Conservation (phyloP, 1,284 basidiomycete species). For the Ceratobasidium sp. region DNA sequence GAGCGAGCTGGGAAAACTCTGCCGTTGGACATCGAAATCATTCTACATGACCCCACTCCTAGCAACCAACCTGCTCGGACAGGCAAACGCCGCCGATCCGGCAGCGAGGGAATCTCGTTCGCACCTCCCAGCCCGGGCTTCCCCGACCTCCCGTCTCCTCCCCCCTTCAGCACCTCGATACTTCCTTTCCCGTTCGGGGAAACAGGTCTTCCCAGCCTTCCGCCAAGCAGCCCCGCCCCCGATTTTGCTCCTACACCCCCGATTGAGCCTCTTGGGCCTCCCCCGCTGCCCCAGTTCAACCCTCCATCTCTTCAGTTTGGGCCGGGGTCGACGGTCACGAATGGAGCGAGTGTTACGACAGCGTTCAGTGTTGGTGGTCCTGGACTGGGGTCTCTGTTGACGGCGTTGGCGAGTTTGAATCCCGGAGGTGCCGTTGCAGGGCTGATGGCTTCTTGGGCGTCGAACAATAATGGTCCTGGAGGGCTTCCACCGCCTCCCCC, state of each 20-base stretch:
- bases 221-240: no score
- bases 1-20: constrained; percentile 37
- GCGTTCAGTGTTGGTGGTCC: constrained; percentile 14
- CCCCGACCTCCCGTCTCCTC: constrained; percentile 30
- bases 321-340: neutral
- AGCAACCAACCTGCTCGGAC: constrained; percentile 9
- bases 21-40: constrained; percentile 34
- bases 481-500: constrained; percentile 15
- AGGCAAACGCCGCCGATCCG: constrained; percentile 9
- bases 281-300: constrained; percentile 32
- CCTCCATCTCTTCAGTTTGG: constrained; percentile 25
- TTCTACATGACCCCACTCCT: constrained; percentile 30
- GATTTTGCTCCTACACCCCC: neutral
- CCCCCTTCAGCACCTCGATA: constrained; percentile 21
- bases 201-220: constrained; percentile 8
- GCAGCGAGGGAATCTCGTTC: constrained; percentile 28
- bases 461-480: constrained; percentile 30
- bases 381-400: constrained; percentile 15
- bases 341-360: neutral
- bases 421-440: constrained; percentile 33
- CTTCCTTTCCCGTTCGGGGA: constrained; percentile 30
- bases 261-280: constrained; percentile 16
- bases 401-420: constrained; percentile 23
- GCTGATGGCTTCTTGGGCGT: constrained; percentile 19
- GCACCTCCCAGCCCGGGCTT: constrained; percentile 36